Conservation (phyloP, 2,329 filamentous ascomycete genomes). For the Aspergillus brunneoviolaceus region DNA sequence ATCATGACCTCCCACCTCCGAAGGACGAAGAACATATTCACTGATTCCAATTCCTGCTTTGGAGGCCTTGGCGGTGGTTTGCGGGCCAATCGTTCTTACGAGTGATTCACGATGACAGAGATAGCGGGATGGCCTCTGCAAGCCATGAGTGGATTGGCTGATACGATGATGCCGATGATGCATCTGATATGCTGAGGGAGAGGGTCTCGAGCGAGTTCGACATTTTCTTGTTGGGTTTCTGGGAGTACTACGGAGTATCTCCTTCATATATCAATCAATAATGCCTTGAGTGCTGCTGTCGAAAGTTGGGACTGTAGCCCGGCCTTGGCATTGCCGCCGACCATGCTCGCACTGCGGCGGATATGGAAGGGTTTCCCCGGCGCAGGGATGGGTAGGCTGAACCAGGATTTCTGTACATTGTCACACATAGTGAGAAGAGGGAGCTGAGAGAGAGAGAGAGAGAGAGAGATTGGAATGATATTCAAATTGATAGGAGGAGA, state of each 20-base stretch:
- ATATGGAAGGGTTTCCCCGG: not conserved
- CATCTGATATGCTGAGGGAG: not conserved
- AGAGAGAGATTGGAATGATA: not conserved
- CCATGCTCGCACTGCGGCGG: not conserved
- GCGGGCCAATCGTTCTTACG: not conserved
- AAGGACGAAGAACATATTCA: not conserved
- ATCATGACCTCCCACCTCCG: not conserved
- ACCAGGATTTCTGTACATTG: not conserved
- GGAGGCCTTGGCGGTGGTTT: not conserved
- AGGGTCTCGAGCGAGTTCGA: not conserved
- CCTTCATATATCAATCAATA: not conserved
- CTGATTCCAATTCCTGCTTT: not conserved
- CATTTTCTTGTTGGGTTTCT: not conserved
- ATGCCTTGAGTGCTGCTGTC: no score
- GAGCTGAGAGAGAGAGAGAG: not conserved
- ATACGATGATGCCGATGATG: not conserved
- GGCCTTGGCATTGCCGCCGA: not conserved
- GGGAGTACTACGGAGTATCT: not conserved
- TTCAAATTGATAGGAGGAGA: not conserved
- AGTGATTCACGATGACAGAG: not conserved
- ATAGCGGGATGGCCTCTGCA: not conserved
- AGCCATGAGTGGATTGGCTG: not conserved
- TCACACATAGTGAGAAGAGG: not conserved
- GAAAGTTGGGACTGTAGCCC: not conserved
- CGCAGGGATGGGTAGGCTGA: not conserved